Evolutionary conservation across 2,329 filamentous ascomycete genomes (phyloP), one percentile per base, ranked within the genome.

Genomic region (Ophiostoma australiae): DNA sequence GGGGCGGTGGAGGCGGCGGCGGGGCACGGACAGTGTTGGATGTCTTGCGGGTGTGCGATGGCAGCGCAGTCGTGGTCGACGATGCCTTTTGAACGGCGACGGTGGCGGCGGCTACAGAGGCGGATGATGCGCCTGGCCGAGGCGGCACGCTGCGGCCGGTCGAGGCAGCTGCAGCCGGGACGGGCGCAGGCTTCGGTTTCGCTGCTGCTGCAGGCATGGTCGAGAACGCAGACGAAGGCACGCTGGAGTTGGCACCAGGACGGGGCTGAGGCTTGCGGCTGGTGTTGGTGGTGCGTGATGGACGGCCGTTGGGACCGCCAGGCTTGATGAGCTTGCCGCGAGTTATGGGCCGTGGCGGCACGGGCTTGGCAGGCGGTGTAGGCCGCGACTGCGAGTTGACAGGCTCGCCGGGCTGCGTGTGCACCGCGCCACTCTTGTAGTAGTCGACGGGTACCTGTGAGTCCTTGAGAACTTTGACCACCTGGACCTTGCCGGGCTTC

Each of bases 341-440:
- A 1, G 93, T 97, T 76, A 99, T 97, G 1, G 95, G 94, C 76
- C 94, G 91, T 17, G 92, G 91, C 58, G 94, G 89, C 31, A 97
- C 86, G 61, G 92, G 91, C 79, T 94, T 97, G 73, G 89, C 90
- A 79, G 92, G 93, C 0, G 95, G 95, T 69, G 93, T 97, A 1
- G 93, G 92, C 75, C 86, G 89, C 6, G 94, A 97, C 8, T 88
- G 84, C 0, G 94, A 97, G 78, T 87, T 94, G 11, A 94, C 86
- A 33, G 93, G 86, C 80, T 98, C 92, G 74, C 95, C 95, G 63
- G 86, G 88, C 65, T 89, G 90, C 0, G 94, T 97, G 79, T 97
- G 95, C 70, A 99, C 89, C 20, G 90, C 90, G 72, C 92, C 90
- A 79, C 93, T 97, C 86, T 99, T 99, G 84, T 99, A 99, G 74